Percentiles rank a stretch among this genome's conserved stretches.
Conservation (phyloP, 805 yeast species). For the Wickerhamomyces bovis region DNA sequence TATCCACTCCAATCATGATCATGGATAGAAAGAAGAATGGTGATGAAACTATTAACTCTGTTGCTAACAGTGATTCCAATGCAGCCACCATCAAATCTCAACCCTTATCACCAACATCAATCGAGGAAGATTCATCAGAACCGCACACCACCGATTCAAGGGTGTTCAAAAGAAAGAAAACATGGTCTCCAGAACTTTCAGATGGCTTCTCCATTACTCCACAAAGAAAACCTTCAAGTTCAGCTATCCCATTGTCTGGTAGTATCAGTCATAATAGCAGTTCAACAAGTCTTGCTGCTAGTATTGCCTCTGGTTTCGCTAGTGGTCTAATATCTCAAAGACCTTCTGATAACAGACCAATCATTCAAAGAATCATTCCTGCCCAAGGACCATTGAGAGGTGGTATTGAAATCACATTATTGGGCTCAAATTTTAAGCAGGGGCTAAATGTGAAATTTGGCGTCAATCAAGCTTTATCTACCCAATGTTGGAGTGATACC, state of each 20-base stretch:
- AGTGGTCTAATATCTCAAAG: not conserved
- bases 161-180: conserved; percentile 42
- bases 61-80: conserved; percentile 15
- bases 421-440: conserved; percentile 81
- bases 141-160: conserved; percentile 36
- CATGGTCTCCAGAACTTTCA: conserved; percentile 28
- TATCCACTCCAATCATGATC: conserved; percentile 75
- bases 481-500: conserved; percentile 94
- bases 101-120: conserved; percentile 55
- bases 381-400: conserved; percentile 95
- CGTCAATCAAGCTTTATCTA: conserved; percentile 65
- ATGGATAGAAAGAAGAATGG: conserved; percentile 77
- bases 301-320: conserved; percentile 2
- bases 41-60: conserved; percentile 13
- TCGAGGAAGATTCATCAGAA: conserved; percentile 56
- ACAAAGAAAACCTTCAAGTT: conserved; percentile 29
- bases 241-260: not conserved
- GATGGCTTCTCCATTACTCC: conserved; percentile 34
- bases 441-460: conserved; percentile 88
- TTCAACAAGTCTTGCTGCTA: conserved; percentile 10
- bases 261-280: conserved; percentile 6
- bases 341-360: conserved; percentile 8
- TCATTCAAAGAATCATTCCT: conserved; percentile 83
- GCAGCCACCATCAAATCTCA: conserved; percentile 15
- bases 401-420: conserved; percentile 88